Conservation (phyloP, 2,329 filamentous ascomycete genomes). For the Sporothrix humicola region DNA sequence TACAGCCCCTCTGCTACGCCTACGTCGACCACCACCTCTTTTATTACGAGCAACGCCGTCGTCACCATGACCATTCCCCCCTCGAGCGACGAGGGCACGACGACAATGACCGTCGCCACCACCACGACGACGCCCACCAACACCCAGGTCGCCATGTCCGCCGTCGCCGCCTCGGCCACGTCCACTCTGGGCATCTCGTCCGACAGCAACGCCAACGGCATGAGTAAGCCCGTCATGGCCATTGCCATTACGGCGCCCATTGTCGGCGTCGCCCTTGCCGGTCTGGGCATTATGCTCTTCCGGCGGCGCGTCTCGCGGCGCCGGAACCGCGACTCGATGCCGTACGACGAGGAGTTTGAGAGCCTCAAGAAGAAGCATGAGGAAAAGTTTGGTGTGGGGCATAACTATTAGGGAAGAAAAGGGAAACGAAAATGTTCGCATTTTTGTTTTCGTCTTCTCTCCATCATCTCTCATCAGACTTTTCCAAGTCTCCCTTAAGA, state of each 20-base stretch:
- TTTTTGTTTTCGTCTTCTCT: not conserved
- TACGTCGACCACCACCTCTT: slow-evolving; percentile 33
- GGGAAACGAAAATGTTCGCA: not conserved
- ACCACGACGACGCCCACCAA: slow-evolving; percentile 22
- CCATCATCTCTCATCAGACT: not conserved
- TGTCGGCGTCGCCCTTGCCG: slow-evolving; percentile 34
- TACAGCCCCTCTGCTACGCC: not conserved
- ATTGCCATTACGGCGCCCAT: slow-evolving; percentile 37
- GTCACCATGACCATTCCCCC: slow-evolving; percentile 26
- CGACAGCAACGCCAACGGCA: not conserved
- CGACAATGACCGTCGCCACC: slow-evolving; percentile 15
- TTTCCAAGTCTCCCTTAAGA: not conserved
- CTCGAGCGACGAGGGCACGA: not conserved
- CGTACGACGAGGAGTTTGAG: slow-evolving; percentile 40
- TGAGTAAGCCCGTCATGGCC: slow-evolving; percentile 36
- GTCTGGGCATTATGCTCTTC: slow-evolving; percentile 36
- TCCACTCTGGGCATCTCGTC: not conserved
- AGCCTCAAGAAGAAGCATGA: slow-evolving; percentile 41
- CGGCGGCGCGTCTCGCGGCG: slow-evolving; percentile 32
- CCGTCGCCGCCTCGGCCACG: slow-evolving; percentile 17
- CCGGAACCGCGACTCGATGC: slow-evolving; percentile 31
- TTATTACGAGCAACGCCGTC: slow-evolving; percentile 33
- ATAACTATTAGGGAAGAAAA: slow-evolving; percentile 35
- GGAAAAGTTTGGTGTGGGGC: slow-evolving; percentile 38
- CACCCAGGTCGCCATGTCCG: not conserved